phyloP scores from a whole-genome alignment of 139 green algal genomes.

The Nannochloris sp. region DNA sequence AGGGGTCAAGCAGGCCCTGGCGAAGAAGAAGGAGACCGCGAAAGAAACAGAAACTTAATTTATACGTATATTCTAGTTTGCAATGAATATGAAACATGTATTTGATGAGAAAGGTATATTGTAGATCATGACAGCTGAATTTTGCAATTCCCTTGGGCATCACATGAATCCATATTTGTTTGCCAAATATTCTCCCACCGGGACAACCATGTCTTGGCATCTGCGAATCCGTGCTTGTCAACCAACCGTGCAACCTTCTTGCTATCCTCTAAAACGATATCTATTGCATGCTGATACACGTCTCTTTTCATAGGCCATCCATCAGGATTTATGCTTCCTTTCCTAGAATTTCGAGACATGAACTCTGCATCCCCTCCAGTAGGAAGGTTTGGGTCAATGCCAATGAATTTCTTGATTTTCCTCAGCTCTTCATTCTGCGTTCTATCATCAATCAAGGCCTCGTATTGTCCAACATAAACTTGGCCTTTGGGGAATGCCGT shows the following conservation, averaged over 20 bases:
- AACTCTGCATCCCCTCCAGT: neutral
- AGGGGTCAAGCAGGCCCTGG: constrained; percentile 1
- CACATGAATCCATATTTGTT: constrained; percentile 4
- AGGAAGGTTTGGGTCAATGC: constrained; percentile 11
- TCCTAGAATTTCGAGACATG: constrained; percentile 2
- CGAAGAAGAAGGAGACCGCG: neutral
- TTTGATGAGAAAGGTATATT: no score
- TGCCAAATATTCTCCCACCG: constrained; percentile 11
- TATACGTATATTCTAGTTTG: neutral
- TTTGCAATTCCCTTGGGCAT: constrained; percentile 7
- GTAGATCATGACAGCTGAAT: constrained; percentile 6
- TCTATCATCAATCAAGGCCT: neutral
- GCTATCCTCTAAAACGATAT: constrained; percentile 2
- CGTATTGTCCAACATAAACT: constrained; percentile 10
- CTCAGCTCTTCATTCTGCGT: constrained; percentile 1
- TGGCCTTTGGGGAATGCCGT: constrained; percentile 1
- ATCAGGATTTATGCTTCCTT: constrained; percentile 9
- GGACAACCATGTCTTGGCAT: constrained; percentile 3
- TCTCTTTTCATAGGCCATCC: constrained; percentile 13
- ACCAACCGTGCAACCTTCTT: constrained; percentile 6
- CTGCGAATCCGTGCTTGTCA: neutral
- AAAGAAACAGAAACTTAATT: neutral
- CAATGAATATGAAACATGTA: constrained; percentile 3
- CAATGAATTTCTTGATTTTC: constrained; percentile 4
- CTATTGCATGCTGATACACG: constrained; percentile 5